Evolutionary conservation across 1,139 yeast genomes (phyloP), one percentile per base, ranked within the genome.

Genomic region (Zhuliangozyma parablackwelliae): DNA sequence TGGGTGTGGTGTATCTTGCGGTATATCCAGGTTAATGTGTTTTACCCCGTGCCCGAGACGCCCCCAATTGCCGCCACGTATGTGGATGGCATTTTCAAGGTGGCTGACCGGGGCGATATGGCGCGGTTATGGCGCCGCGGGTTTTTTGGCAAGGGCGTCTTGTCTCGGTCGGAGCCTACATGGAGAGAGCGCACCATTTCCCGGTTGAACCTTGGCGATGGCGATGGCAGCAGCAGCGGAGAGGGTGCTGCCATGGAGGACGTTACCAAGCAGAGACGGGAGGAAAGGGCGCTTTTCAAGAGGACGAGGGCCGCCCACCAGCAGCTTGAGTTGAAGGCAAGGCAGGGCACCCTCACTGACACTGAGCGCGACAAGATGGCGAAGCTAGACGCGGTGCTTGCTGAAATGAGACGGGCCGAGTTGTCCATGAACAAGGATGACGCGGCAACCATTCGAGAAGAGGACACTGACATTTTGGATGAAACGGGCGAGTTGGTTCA

Each of bases 81-180:
- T 11, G 54, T 61, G 25, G 56, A 63, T 39, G 66, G 64, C 10
- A 46, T 61, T 1, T 79, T 80, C 51, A 62, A 63, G 40, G 80
- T 80, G 1, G 48, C 50, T 3, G 70, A 73, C 38, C 61, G 55
- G 1, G 48, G 52, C 0, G 78, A 72, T 30, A 82, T 82, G 77
- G 50, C 54, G n/a, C 57, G 59, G 25, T 63, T 92, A 7, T 92
- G 98, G 97, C 62, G 72, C 25, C 75, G 75, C 51, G 99, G 99
- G 0, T 92, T 89, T 54, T 94, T 88, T 54, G 99, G 99, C 8
- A 92, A 92, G 51, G 99, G 98, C 2, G 73, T 78, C 5, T 64
- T 89, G 35, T 85, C 96, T 27, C 69, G 99, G 46, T 84, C 95
- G 41, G 97, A 92, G 51, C 96, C 98, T 0, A 80, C 96, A 0